phyloP scores from a whole-genome alignment of 2,329 filamentous ascomycete species.

The Sarocladiaceae sp. region DNA sequence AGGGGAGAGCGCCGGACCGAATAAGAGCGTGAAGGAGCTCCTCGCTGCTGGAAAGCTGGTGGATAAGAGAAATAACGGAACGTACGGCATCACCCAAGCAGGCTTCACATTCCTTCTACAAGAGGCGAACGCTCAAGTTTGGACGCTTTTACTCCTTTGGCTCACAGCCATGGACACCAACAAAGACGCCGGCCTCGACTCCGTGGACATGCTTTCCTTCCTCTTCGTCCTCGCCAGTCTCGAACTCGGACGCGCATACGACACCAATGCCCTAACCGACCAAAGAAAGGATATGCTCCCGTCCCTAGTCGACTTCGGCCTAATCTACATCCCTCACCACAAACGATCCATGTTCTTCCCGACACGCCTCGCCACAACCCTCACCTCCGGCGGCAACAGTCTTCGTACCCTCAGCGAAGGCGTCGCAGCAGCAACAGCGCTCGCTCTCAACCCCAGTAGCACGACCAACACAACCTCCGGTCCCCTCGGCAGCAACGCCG shows the following conservation, averaged over 20 bases:
- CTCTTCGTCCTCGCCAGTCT: conserved; percentile 93
- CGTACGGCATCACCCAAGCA: conserved; percentile 78
- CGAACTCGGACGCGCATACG: conserved; percentile 87
- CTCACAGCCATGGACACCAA: conserved; percentile 71
- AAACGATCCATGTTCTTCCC: conserved; percentile 71
- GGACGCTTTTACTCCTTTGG: conserved; percentile 91
- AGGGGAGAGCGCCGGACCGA: conserved; percentile 50
- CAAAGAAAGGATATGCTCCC: conserved; percentile 86
- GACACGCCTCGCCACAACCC: conserved; percentile 87
- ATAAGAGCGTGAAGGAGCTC: conserved; percentile 78
- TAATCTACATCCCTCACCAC: conserved; percentile 68
- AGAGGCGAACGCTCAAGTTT: conserved; percentile 94
- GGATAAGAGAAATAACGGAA: conserved; percentile 58
- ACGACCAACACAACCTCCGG: conserved; percentile 31
- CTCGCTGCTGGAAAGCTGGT: conserved; percentile 79
- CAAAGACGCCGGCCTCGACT: conserved; percentile 65
- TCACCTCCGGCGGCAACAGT: conserved; percentile 75
- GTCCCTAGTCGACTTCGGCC: conserved; percentile 85
- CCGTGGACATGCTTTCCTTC: conserved; percentile 92
- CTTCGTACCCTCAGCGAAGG: conserved; percentile 67
- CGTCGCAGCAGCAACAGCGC: conserved; percentile 61
- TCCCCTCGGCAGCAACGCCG: conserved; percentile 29
- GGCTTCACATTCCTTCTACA: conserved; percentile 95
- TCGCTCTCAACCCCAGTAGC: conserved; percentile 28
- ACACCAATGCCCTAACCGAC: conserved; percentile 75